phyloP scores from a whole-genome alignment of 225 moss, liverwort and hornwort genomes.

The Sphagnum contortum region DNA sequence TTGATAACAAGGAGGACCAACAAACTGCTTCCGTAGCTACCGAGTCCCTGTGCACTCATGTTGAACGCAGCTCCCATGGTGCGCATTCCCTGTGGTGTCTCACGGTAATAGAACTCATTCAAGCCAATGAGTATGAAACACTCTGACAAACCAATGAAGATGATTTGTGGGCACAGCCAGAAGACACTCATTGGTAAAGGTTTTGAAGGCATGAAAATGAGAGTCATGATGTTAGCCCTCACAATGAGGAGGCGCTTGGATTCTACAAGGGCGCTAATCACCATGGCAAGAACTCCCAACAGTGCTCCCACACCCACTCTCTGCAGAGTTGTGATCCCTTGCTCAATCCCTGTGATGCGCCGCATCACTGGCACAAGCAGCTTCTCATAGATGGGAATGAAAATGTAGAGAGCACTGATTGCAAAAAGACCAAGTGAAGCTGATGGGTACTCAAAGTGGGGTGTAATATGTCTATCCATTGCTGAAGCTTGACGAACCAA shows the following conservation, averaged over 20 bases:
- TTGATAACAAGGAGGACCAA: constrained; percentile 23
- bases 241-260: constrained; percentile 22
- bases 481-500: constrained; percentile 33
- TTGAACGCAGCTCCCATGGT: constrained; percentile 51
- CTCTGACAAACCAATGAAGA: constrained; percentile 30
- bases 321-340: constrained; percentile 45
- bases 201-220: constrained; percentile 24
- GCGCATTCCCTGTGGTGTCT: constrained; percentile 54
- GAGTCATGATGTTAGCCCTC: constrained; percentile 20
- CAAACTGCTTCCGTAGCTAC: constrained; percentile 25
- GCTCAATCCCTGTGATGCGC: constrained; percentile 32
- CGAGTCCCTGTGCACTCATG: constrained; percentile 30
- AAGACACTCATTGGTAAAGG: constrained; percentile 44
- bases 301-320: constrained; percentile 40
- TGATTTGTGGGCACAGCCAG: constrained; percentile 44
- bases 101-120: constrained; percentile 54
- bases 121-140: constrained; percentile 44
- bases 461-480: constrained; percentile 36
- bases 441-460: constrained; percentile 36
- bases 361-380: constrained; percentile 25
- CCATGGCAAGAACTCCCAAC: constrained; percentile 23
- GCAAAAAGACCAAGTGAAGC: constrained; percentile 38
- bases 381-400: constrained; percentile 52
- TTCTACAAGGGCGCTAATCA: constrained; percentile 31
- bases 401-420: constrained; percentile 35